phyloP scores from a whole-genome alignment of 768 basidiomycete species.

The Leucocoprinus birnbaumii region DNA sequence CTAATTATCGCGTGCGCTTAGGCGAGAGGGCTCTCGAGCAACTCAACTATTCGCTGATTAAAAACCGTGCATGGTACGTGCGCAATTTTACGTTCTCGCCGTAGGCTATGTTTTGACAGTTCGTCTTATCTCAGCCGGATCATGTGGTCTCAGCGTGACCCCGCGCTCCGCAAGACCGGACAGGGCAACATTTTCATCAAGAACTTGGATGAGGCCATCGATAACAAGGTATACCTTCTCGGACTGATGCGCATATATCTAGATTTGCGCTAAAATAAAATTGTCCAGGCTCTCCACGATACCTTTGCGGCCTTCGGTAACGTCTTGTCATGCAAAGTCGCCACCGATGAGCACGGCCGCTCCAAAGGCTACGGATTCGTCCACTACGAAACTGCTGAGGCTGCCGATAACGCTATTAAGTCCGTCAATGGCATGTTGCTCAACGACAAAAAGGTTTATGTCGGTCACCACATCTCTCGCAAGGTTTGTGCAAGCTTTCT shows the following conservation, averaged over 20 bases:
- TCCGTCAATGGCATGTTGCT: conserved; percentile 98
- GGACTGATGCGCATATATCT: background rate
- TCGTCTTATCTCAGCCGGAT: conserved; percentile 67
- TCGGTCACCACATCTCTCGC: conserved; percentile 95
- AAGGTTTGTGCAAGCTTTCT: conserved; percentile 51
- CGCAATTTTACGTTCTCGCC: conserved; percentile 20
- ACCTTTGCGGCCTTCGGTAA: conserved; percentile 99
- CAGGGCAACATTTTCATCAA: conserved; percentile 99
- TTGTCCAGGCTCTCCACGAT: conserved; percentile 87
- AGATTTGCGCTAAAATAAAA: background rate
- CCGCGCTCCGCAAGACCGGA: conserved; percentile 97
- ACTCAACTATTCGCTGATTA: conserved; percentile 99
- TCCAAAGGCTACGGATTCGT: conserved; percentile 99
- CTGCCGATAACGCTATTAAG: conserved; percentile 94
- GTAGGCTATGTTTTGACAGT: conserved; percentile 12
- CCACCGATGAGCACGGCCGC: conserved; percentile 91
- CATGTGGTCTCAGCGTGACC: conserved; percentile 99
- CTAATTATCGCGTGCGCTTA: conserved; percentile 24
- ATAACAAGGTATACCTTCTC: conserved; percentile 76
- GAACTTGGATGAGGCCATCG: conserved; percentile 94
- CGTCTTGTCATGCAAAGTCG: conserved; percentile 99
- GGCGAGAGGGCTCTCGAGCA: conserved; percentile 98
- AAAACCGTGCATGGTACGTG: conserved; percentile 87
- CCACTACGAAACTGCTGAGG: conserved; percentile 97
- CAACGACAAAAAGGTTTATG: conserved; percentile 99